Base-by-base conservation (phyloP, 176 grass and related monocot species). In the Paspalum notatum region DNA sequence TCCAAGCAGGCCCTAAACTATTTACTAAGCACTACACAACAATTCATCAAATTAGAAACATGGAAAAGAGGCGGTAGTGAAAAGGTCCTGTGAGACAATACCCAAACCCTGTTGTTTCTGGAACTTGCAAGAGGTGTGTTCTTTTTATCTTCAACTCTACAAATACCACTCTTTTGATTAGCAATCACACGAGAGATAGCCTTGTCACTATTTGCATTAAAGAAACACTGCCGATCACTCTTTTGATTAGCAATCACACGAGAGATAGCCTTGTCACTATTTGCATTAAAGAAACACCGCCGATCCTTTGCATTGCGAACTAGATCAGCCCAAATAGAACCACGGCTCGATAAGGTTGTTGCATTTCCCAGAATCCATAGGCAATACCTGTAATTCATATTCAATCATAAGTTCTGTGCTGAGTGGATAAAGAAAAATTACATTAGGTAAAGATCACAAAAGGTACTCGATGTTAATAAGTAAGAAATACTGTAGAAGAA, bases 281-380 rank as follows among this genome's bases (percentile, higher is more conserved):
- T 87, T 22, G 78, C 86, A 77, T 83, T 73, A 18, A 95, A 92
- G 82, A 85, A 85, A 66, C 89, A 91, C 8, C 25, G 47, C 1
- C 82, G 85, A 62, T 65, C 59, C 72, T 87, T 91, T 7, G 85
- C 77, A 67, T 91, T 69, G 20, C 7, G n/a, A 44, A 91, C 85
- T 62, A 91, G 40, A 60, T 87, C 53, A 53, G 69, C 57, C 89
- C 82, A 91, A 17, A 91, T 74, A 21, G 89, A 87, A 53, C 77
- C 81, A 81, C 85, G 78, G 0, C 46, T 85, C 12, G n/a, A 69
- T 73, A 87, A 72, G 24, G 89, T 91, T 39, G 65, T 38, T 11
- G 69, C 77, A 60, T 91, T 91, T 60, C 89, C 89, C 66, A 91
- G 27, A 53, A 91, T 85, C 89, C 89, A 87, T 21, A 91, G 85